Conservation (phyloP, 1,139 yeast genomes). For the Geotrichum europaeum region DNA sequence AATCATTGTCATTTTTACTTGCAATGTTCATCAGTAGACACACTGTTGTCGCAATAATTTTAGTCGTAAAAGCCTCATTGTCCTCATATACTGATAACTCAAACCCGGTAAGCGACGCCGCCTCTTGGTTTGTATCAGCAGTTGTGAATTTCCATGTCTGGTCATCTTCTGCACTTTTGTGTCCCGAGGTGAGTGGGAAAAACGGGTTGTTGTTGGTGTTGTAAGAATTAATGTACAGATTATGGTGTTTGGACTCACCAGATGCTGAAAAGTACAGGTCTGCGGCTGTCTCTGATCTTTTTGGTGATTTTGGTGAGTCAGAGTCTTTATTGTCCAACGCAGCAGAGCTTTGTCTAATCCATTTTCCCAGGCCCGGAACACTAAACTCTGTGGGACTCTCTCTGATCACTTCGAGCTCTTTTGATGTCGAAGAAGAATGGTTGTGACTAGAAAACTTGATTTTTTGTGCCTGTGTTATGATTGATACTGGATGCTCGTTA, state of each 20-base stretch:
- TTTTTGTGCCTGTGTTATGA: background rate
- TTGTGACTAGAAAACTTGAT: background rate
- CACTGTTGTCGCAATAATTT: background rate
- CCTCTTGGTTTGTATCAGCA: background rate
- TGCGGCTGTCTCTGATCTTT: background rate
- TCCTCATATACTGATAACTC: background rate
- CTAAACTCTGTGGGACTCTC: background rate
- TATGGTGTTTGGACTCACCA: background rate
- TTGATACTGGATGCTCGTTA: background rate
- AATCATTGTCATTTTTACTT: background rate
- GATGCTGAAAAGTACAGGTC: background rate
- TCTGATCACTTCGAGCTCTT: background rate
- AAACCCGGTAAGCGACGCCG: background rate
- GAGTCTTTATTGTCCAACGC: background rate
- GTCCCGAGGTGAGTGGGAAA: background rate
- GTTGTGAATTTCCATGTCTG: background rate
- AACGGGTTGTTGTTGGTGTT: background rate
- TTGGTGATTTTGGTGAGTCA: background rate
- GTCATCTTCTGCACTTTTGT: background rate
- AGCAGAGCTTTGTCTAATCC: background rate
- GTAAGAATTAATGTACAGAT: background rate
- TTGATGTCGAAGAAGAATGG: background rate
- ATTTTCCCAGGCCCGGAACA: background rate
- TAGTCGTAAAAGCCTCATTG: background rate
- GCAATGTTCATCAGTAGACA: background rate